Evolutionary conservation across 2,329 filamentous ascomycete genomes (phyloP), one percentile per base, ranked within the genome.

Genomic region (Paecilomyces niveus): DNA sequence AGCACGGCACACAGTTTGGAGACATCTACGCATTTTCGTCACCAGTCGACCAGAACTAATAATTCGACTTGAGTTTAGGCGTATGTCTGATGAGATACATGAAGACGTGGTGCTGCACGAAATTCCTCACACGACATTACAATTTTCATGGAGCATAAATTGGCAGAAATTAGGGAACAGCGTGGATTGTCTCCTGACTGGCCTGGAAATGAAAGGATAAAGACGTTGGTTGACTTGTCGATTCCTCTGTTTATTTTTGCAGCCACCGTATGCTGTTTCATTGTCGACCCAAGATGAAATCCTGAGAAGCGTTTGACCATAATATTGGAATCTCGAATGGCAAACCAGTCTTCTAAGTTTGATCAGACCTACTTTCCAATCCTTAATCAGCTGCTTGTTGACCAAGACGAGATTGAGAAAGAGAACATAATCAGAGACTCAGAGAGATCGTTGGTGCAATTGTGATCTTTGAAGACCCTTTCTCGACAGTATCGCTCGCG

Each of bases 201-300:
- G 51, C 51, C 51, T 10, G 51, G 51, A 10, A 13, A 53, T 15
- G 51, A 53, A 18, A 53, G 15, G 15, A 26, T 21, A 55, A 18
- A 61, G 49, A 33, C 39, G 67, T 59, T 73, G 2, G 66, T 68
- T 18, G 10, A 65, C 31, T 55, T 67, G 51, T 61, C 68, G 33
- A 22, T 35, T 53, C 61, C 65, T 52, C 57, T 68, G 15, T 68
- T 71, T 33, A 67, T 57, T 53, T 67, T 35, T 22, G 61, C 56
- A 8, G 49, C 56, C 7, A 65, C 63, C 9, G 56, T 64, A 33
- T 65, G 56, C 60, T 64, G 60, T 11, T 64, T 62, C 54, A 54
- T 67, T 15, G 45, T 35, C 26, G 59, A 65, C 11, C 51, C 15
- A 13, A 53, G 18, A n/a, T 45, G 35, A 13, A n/a, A n/a, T 8